Conservation (phyloP, 2,329 filamentous ascomycete genomes). For the Colletotrichum spinosum region DNA sequence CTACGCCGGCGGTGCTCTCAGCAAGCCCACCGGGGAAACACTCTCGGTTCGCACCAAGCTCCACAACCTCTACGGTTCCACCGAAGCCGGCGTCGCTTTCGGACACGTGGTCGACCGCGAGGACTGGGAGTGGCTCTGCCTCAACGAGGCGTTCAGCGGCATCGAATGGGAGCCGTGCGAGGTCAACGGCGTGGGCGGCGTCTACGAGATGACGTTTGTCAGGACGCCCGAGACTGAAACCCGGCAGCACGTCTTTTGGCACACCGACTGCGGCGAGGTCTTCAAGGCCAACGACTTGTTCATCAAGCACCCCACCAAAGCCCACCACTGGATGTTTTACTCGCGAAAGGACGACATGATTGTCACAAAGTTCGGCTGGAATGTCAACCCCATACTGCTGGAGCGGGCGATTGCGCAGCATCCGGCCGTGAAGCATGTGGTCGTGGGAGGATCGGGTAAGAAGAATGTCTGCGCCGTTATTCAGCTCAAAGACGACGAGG, state of each 20-base stretch:
- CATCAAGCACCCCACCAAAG: slow-evolving; percentile 47
- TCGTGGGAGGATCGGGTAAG: slow-evolving; percentile 49
- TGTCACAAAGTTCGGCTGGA: slow-evolving; percentile 55
- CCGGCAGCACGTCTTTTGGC: slow-evolving; percentile 54
- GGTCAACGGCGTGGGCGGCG: slow-evolving; percentile 28
- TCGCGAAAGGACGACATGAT: slow-evolving; percentile 54
- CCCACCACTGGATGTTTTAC: slow-evolving; percentile 48
- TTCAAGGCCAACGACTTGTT: slow-evolving; percentile 51
- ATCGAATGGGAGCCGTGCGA: slow-evolving; percentile 13
- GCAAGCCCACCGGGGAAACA: slow-evolving; percentile 44
- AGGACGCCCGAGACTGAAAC: slow-evolving; percentile 40
- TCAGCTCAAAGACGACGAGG: slow-evolving; percentile 37
- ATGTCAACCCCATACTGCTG: slow-evolving; percentile 54
- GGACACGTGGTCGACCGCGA: slow-evolving; percentile 39
- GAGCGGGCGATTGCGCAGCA: slow-evolving; percentile 48
- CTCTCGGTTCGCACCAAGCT: slow-evolving; percentile 43
- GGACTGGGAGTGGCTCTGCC: slow-evolving; percentile 47
- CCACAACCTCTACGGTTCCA: slow-evolving; percentile 45
- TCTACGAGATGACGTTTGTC: slow-evolving; percentile 49
- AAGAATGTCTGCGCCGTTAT: slow-evolving; percentile 39
- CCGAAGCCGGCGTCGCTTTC: slow-evolving; percentile 43
- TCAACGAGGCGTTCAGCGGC: slow-evolving; percentile 39
- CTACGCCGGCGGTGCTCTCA: slow-evolving; percentile 46
- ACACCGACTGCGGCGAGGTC: slow-evolving; percentile 1
- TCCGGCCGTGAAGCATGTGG: slow-evolving; percentile 43